Evolutionary conservation across 352 stramenopile species (phyloP), one percentile per base, ranked within the genome.

Genomic region (Pythium grandisporangium): DNA sequence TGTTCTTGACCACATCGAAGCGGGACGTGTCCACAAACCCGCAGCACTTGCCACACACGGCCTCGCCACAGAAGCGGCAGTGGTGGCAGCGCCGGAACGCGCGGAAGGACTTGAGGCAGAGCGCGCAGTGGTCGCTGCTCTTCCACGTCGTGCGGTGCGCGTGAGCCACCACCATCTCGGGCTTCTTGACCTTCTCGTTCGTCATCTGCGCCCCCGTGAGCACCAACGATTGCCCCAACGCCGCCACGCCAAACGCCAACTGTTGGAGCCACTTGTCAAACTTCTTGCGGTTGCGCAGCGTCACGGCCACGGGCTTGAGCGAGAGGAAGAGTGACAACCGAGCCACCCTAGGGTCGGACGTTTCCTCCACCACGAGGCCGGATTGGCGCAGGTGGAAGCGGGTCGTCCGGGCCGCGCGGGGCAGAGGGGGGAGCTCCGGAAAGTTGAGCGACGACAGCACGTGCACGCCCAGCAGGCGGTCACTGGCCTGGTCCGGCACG

Each of bases 11-110:
- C 8, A 42, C 37, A 24, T 66, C 51, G 12, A 72, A 61, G 7
- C 39, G 47, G 3, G 49, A 30, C 51, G 70, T 52, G 30, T 73
- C 59, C 20, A 81, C 54, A 48, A 76, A 73, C 33, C 53, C 71
- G 12, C 72, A 86, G 50, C 74, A 87, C n/a, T 63, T 65, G 26
- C 55, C 62, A 36, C 70, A 87, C 12, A 87, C 65, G 4, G 65
- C 62, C 42, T 83, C 68, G 13, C 70, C 74, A 40, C 74, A 87
- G 34, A 87, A 68, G 1, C 74, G 74, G 37, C 74, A 87, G 55
- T 84, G 70, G 45, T 87, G 66, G 35, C 67, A 70, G 37, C 58
- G 58, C 1, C 71, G 65, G 51, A 90, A 86, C 10, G 70, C 66
- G 33, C 68, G 65, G 43, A 85, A 85, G 21, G 51, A 60, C 55